Base-by-base conservation (phyloP, 139 green algal genomes). In the Chlorella sorokiniana region DNA sequence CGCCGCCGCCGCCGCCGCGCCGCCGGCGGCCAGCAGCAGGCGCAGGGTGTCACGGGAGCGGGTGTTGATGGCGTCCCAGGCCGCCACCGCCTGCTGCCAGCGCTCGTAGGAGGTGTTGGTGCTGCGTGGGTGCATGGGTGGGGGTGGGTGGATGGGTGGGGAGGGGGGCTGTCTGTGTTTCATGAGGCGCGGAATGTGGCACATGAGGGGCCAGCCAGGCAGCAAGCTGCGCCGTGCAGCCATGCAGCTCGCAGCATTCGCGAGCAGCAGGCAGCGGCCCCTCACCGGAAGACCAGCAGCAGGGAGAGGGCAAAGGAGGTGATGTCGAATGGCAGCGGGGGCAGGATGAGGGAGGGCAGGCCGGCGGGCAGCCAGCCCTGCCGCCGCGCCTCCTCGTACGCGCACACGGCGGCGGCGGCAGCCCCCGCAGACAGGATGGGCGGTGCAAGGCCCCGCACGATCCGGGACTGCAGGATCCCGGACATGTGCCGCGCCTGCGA, bases 41-140 rank as follows among this genome's bases (percentile, higher is more conserved):
- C 84, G 70, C 48, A 85, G 44, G n/a, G 80, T 62, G 78, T 88
- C 84, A 1, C 70, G 41, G 54, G 45, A 74, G 25, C 79, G 42
- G 35, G 81, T 86, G 59, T 25, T 31, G 41, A 88, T 62, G 52
- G 45, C 38, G 9, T 29, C 70, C 84, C 84, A 88, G 8, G 64
- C 62, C 14, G 33, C 73, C 9, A 85, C 27, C 1, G 72, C 84
- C 23, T 86, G 54, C 1, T 69, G 72, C 80, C 80, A 88, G 31
- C 84, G 69, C 31, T 69, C 72, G 65, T 88, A 88, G 3, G 79
- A 83, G 14, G 80, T 54, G 69, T 86, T 87, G 35, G 84, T 87
- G 6, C 83, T 81, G 41, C 75, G 37, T 5, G 35, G 2, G 51
- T 29, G 69, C 14, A 20, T 25, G 35, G 37, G 1, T 64, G 41